Evolutionary conservation across 2,329 filamentous ascomycete species (phyloP), one percentile per base, ranked within the genome.

Genomic region (Aspergillus pseudoterreus): DNA sequence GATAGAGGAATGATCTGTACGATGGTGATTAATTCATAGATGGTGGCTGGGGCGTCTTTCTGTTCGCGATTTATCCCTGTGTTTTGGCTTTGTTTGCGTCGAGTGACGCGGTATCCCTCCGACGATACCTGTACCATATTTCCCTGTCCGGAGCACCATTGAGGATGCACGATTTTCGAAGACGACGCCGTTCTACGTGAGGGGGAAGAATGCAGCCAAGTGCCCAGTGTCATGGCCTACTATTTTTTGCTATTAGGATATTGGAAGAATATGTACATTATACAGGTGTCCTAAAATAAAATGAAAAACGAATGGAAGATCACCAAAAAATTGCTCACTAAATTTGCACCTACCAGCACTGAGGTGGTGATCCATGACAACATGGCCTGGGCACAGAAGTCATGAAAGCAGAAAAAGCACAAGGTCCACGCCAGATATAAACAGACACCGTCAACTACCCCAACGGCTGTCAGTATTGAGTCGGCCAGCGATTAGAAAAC

Each of bases 261-360:
- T 48, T 50, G 49, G 53, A 49, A 43, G 33, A 45, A 47, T 62
- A 61, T 57, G 56, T 62, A 56, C 55, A 62, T 56, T 58, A 60
- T 56, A 61, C 57, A 60, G 49, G 36, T 50, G 52, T 44, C 49
- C 50, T 45, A 49, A 52, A 45, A 54, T 30, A 51, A 33, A 33
- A 50, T 45, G 19, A 22, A 22, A 22, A 47, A 33, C 49, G 45
- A 52, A 45, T 53, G 50, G 50, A 57, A 54, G 55, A 49, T 46
- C 24, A 52, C 27, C 47, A 38, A 27, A 6, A 47, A 43, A 22
- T 22, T 19, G 39, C 22, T 45, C 35, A 33, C n/a, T 35, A 47
- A 24, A 42, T 41, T 41, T 9, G 22, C 19, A 19, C 19, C 36
- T 35, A 39, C 15, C 17, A 42, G 36, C 14, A 11, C n/a, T 9